Percentiles rank a stretch among this genome's conserved stretches.
Evolutionary conservation across 805 yeast genomes (phyloP).

Genomic region (Starmerella vitae): DNA sequence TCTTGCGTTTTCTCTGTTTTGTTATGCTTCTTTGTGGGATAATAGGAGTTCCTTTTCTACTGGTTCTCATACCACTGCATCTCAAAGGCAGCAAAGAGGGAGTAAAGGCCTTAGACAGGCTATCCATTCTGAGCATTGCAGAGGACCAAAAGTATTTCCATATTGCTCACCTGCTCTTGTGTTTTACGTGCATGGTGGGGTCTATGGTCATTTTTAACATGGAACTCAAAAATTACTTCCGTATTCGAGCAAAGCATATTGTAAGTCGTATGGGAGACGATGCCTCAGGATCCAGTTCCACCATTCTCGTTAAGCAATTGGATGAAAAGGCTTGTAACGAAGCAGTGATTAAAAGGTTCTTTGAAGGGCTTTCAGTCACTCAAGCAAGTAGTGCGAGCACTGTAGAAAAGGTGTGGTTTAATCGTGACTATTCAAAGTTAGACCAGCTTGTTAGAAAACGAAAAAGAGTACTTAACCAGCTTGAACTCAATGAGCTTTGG

Average conservation of each 20-base stretch:
- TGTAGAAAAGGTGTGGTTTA: constrained; percentile 46
- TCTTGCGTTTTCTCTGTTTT: constrained; percentile 46
- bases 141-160: constrained; percentile 36
- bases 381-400: constrained; percentile 28
- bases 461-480: constrained; percentile 21
- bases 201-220: constrained; percentile 43
- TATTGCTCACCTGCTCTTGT: constrained; percentile 50
- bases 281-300: constrained; percentile 26
- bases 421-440: constrained; percentile 34
- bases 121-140: constrained; percentile 61
- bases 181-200: constrained; percentile 40
- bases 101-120: constrained; percentile 37
- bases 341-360: constrained; percentile 39
- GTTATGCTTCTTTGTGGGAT: constrained; percentile 39
- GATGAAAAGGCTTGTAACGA: constrained; percentile 39
- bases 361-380: constrained; percentile 31
- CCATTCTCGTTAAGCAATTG: constrained; percentile 59
- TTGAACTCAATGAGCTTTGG: constrained; percentile 33
- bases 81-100: constrained; percentile 29
- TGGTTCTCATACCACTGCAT: constrained; percentile 55
- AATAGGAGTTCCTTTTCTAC: constrained; percentile 41
- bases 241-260: constrained; percentile 36
- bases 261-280: constrained; percentile 16
- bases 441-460: constrained; percentile 26
- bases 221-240: constrained; percentile 43